These are phyloP conservation scores for Oryza australiensis DNA, from an alignment of 176 grass and related monocot species.

Conservation along the genomic window DNA sequence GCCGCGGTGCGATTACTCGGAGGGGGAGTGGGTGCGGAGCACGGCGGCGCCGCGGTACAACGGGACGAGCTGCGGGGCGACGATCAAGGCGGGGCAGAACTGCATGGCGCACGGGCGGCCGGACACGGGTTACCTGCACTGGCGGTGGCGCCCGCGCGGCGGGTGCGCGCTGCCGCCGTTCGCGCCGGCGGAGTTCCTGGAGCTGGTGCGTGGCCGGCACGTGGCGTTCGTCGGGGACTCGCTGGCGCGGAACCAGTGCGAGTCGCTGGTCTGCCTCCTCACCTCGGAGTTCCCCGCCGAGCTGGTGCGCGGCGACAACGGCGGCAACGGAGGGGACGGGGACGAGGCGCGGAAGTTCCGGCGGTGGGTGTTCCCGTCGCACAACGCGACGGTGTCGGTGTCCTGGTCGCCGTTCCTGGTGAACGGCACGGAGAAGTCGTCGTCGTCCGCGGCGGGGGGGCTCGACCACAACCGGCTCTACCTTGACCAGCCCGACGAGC, in stretches of 20 bases:
- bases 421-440: slow-evolving; percentile 62
- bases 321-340: slow-evolving; percentile 21
- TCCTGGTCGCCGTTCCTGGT: slow-evolving; percentile 89
- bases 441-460: slow-evolving; percentile 6
- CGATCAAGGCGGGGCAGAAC: slow-evolving; percentile 75
- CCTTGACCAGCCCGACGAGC: slow-evolving; percentile 59
- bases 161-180: slow-evolving; percentile 54
- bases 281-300: slow-evolving; percentile 33
- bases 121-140: slow-evolving; percentile 59
- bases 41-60: slow-evolving; percentile 48
- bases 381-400: slow-evolving; percentile 70
- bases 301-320: slow-evolving; percentile 45
- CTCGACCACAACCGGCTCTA: slow-evolving; percentile 60
- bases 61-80: slow-evolving; percentile 63
- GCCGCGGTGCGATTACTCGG: slow-evolving; percentile 51
- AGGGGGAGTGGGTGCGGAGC: slow-evolving; percentile 57
- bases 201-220: slow-evolving; percentile 44
- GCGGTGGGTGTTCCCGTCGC: slow-evolving; percentile 63
- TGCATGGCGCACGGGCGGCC: slow-evolving; percentile 71
- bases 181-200: slow-evolving; percentile 48
- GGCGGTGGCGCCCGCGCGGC: slow-evolving; percentile 64
- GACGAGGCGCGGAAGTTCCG: slow-evolving; percentile 67
- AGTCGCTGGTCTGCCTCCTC: slow-evolving; percentile 74
- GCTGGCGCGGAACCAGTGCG: slow-evolving; percentile 64
- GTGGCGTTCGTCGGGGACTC: slow-evolving; percentile 84